phyloP scores from a whole-genome alignment of 345 rosid species.

The Moringa oleifera region DNA sequence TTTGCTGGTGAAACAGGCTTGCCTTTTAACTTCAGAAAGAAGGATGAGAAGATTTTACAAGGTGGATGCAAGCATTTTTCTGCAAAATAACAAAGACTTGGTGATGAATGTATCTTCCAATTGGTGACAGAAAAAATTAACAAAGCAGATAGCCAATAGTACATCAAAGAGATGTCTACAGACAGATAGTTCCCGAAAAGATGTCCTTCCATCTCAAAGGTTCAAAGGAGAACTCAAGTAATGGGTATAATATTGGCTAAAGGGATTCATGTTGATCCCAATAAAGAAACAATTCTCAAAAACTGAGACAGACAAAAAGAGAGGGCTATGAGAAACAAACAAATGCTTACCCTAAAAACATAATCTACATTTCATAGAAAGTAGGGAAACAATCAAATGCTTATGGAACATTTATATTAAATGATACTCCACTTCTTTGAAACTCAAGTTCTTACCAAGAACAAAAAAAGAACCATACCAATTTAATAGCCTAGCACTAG shows the following conservation, averaged over 20 bases:
- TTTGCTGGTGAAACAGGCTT: slow-evolving; percentile 24
- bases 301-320: too few species aligned
- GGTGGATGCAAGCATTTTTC: slow-evolving; percentile 33
- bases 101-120: background rate
- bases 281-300: background rate
- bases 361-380: background rate
- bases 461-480: background rate
- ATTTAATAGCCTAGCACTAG: too few species aligned
- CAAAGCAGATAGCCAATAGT: background rate
- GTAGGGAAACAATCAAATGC: background rate
- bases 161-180: background rate
- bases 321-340: too few species aligned
- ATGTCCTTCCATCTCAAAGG: background rate
- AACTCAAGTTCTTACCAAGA: background rate
- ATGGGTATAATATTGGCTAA: too few species aligned
- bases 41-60: slow-evolving; percentile 25
- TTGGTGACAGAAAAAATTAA: background rate
- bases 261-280: background rate
- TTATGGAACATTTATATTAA: too few species aligned
- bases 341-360: too few species aligned
- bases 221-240: background rate
- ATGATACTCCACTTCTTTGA: background rate
- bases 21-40: slow-evolving; percentile 22
- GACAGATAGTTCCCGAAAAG: background rate
- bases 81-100: slow-evolving; percentile 12